Conservation (phyloP, 441 rosid species). For the Gossypium laxum region DNA sequence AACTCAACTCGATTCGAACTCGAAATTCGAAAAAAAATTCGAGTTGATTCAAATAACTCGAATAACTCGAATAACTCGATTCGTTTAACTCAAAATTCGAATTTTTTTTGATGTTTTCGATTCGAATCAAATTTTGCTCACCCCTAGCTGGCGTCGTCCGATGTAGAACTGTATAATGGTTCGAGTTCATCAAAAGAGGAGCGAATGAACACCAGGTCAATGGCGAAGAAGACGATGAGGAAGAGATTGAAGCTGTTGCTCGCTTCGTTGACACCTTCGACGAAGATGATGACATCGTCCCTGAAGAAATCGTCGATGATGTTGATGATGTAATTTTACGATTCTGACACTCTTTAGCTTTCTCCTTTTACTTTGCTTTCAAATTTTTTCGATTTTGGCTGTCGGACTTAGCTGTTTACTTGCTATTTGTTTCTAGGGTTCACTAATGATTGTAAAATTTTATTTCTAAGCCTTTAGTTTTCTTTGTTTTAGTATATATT, state of each 20-base stretch:
- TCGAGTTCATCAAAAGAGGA: constrained; percentile 57
- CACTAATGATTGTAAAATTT: neutral
- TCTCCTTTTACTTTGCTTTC: neutral
- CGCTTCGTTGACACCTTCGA: constrained; percentile 67
- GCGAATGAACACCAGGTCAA: constrained; percentile 52
- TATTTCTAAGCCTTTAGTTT: neutral
- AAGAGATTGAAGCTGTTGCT: constrained; percentile 91
- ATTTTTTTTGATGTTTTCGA: too few species aligned
- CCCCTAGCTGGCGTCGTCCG: constrained; percentile 54
- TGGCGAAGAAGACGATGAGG: constrained; percentile 66
- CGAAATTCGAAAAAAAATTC: too few species aligned
- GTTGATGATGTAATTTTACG: constrained; percentile 36
- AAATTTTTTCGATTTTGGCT: neutral
- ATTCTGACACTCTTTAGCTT: neutral
- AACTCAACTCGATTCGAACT: too few species aligned
- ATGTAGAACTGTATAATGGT: constrained; percentile 44
- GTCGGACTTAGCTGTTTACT: neutral
- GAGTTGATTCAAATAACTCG: too few species aligned
- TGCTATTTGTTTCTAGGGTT: neutral
- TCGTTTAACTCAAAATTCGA: too few species aligned
- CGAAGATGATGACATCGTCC: constrained; percentile 35
- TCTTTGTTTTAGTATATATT: too few species aligned
- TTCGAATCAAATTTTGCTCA: too few species aligned
- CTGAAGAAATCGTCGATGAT: constrained; percentile 38
- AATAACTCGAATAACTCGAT: too few species aligned